Percentiles rank a stretch among this genome's conserved stretches.
Evolutionary conservation across 441 rosid species (phyloP).

Genomic region (Erodium chrysanthum): DNA sequence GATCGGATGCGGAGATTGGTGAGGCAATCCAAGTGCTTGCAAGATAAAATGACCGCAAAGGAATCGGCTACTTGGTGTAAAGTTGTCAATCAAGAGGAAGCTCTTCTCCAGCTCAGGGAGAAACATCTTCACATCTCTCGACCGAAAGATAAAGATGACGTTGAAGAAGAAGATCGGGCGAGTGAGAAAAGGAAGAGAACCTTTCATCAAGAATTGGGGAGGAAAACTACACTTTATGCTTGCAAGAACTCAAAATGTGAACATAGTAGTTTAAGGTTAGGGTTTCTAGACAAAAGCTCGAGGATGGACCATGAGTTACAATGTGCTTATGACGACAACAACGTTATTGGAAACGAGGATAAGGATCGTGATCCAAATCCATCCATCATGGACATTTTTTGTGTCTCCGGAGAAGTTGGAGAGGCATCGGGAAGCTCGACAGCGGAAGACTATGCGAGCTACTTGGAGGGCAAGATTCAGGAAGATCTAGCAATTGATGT

Average conservation of each 20-base stretch:
- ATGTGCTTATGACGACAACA: too few relatives aligned
- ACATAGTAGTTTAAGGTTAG: conserved; percentile 18
- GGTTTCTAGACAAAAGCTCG: conserved; percentile 25
- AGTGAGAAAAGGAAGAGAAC: not conserved
- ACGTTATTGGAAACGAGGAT: not conserved
- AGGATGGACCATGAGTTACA: conserved; percentile 23
- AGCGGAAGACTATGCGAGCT: conserved; percentile 15
- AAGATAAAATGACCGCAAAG: conserved; percentile 97
- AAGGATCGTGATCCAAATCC: not conserved
- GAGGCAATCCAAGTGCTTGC: conserved; percentile 92
- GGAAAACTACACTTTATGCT: not conserved
- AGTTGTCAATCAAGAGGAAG: conserved; percentile 75
- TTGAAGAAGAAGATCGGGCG: not conserved
- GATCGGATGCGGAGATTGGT: conserved; percentile 82
- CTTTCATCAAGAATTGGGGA: not conserved
- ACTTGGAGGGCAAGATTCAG: conserved; percentile 15
- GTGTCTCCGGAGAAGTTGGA: conserved; percentile 12
- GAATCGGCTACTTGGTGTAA: conserved; percentile 96
- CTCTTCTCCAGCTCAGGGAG: conserved; percentile 33
- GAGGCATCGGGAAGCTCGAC: conserved; percentile 12
- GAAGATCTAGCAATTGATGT: conserved; percentile 15
- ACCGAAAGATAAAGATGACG: not conserved
- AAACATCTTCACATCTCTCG: not conserved
- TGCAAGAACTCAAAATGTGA: conserved; percentile 24
- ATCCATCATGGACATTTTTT: too few relatives aligned